Base-by-base conservation (phyloP, 768 basidiomycete genomes). In the Leccinum longicurvipes region DNA sequence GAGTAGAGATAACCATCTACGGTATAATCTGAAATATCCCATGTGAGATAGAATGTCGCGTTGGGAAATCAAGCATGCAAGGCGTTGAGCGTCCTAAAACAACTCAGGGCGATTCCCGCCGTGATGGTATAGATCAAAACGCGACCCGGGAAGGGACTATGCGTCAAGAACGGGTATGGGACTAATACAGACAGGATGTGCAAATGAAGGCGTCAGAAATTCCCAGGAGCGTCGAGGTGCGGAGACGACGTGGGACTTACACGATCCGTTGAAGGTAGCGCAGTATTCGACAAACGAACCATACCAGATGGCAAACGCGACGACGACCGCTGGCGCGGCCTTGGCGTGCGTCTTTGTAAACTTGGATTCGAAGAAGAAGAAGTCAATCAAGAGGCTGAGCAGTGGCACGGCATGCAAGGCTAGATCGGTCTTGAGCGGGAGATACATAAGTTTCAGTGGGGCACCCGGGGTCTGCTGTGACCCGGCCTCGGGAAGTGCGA, bases 151-250 rank as follows among this genome's bases (percentile, higher is more conserved):
- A 84, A 72, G 0, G 82, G 72, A 64, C 79, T 85, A 17, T 84
- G 61, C 0, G 84, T 89, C 55, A 93, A 74, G 74, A 93, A 93
- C 0, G 91, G 91, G 71, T 93, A 93, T 25, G 91, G 89, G 73
- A 91, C 88, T 89, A 54, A 39, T 36, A 3, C 34, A 36, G 17
- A 36, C 8, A 8, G 34, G 12, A 47, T 39, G 15, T 29, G 17
- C 34, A 39, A 34, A 29, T 19, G 21, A 44, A 29, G 48, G 7
- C 21, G 27, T 58, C 29, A 55, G 39, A 47, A 29, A 50, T 63
- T 27, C 25, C 28, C 25, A 42, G 11, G 31, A 4, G 19, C 17
- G 15, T 39, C 8, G 36, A 14, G 2, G 12, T 8, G 3, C 27
- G 41, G 5, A 11, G 24, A 28, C 24, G 17, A 53, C 25, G 1